A percentile compares a stretch with the other conserved stretches of the same genome.
phyloP scores from a whole-genome alignment of 2,329 filamentous ascomycete genomes.

The Talaromyces sp. region DNA sequence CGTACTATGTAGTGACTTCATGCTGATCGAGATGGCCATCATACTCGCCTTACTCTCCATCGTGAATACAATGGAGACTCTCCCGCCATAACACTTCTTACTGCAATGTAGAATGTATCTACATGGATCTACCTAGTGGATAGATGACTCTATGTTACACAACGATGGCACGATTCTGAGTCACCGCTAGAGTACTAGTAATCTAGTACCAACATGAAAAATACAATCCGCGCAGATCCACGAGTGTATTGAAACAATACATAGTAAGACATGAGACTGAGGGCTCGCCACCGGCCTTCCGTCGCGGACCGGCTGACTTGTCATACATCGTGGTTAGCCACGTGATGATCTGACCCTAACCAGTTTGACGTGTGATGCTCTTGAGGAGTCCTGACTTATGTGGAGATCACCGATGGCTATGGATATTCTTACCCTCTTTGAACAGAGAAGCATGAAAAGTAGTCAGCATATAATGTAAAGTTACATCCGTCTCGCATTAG shows the following conservation, averaged over 20 bases:
- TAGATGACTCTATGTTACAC: neutral
- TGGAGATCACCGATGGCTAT: too few species aligned
- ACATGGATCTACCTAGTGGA: neutral
- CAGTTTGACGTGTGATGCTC: too few species aligned
- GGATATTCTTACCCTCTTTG: neutral
- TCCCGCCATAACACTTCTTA: neutral
- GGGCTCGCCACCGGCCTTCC: slow-evolving; percentile 10
- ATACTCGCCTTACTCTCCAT: neutral
- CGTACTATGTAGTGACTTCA: neutral
- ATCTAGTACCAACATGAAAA: neutral
- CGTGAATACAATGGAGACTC: neutral
- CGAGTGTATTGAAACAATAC: neutral
- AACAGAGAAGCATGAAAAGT: neutral
- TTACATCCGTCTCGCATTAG: slow-evolving; percentile 3
- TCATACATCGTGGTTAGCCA: neutral
- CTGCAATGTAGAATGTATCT: neutral
- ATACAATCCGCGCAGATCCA: neutral
- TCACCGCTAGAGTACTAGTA: neutral
- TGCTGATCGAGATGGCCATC: neutral
- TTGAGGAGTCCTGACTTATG: too few species aligned
- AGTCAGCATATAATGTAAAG: neutral
- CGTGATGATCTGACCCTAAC: neutral
- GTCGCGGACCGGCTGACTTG: neutral
- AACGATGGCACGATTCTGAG: neutral
- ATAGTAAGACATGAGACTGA: too few species aligned